Conservation (phyloP, 257 asterid species). For the Striga asiatica region DNA sequence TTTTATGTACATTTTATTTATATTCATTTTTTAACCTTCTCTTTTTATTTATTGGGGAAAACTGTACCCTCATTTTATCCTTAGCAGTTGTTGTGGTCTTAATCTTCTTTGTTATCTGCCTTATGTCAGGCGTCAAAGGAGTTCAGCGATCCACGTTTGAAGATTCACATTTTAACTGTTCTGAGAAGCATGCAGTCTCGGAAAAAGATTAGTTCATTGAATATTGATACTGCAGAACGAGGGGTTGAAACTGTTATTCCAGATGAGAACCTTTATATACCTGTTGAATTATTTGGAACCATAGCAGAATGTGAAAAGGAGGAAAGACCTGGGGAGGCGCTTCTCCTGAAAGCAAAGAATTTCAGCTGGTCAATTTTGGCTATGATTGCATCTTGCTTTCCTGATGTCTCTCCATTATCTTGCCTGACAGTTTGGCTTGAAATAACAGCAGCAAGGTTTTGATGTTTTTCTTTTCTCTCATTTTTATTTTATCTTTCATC, state of each 20-base stretch:
- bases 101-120: slow-evolving; percentile 18
- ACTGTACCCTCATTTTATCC: slow-evolving; percentile 7
- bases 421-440: slow-evolving; percentile 96
- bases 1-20: too few species aligned
- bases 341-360: slow-evolving; percentile 88
- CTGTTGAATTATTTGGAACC: slow-evolving; percentile 84
- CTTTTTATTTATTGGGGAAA: too few species aligned
- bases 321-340: slow-evolving; percentile 84
- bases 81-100: slow-evolving; percentile 16
- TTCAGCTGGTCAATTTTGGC: slow-evolving; percentile 96
- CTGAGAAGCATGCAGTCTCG: slow-evolving; percentile 70
- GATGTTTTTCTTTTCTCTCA: slow-evolving; percentile 16
- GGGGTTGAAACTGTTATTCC: slow-evolving; percentile 30
- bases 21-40: background rate
- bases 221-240: slow-evolving; percentile 39
- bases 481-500: too few species aligned
- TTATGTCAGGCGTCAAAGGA: slow-evolving; percentile 72
- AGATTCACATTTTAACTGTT: slow-evolving; percentile 80
- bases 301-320: slow-evolving; percentile 86
- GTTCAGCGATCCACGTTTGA: slow-evolving; percentile 69
- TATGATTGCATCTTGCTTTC: slow-evolving; percentile 89
- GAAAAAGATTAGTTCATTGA: slow-evolving; percentile 43
- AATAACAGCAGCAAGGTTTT: slow-evolving; percentile 92
- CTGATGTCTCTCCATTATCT: slow-evolving; percentile 75
- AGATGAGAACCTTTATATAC: slow-evolving; percentile 45